These are phyloP conservation scores for Meyerozyma carpophila DNA, from an alignment of 1,139 yeast genomes.

Conservation along the genomic window DNA sequence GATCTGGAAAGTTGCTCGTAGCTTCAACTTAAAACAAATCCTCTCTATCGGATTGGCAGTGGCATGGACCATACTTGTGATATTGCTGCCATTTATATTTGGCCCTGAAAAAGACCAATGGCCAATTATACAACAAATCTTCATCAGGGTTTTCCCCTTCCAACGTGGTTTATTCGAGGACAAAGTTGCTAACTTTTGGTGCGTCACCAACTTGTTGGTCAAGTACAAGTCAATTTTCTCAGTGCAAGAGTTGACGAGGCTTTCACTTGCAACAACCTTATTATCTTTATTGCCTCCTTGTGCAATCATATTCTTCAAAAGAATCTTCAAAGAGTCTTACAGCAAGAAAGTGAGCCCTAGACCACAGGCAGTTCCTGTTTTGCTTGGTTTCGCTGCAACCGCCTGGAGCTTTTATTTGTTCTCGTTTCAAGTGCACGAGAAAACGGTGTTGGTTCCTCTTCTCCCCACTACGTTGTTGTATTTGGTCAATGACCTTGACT, in stretches of 20 bases:
- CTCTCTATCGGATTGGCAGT: constrained; percentile 62
- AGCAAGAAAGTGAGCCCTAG: constrained; percentile 12
- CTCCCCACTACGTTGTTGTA: constrained; percentile 74
- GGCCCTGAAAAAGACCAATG: constrained; percentile 8
- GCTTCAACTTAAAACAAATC: constrained; percentile 44
- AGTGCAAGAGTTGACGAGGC: constrained; percentile 51
- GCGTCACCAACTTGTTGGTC: constrained; percentile 72
- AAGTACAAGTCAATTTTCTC: constrained; percentile 61
- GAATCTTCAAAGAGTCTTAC: constrained; percentile 12
- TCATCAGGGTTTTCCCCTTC: constrained; percentile 83
- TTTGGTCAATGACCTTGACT: constrained; percentile 51
- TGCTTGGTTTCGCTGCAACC: constrained; percentile 67
- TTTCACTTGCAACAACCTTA: constrained; percentile 63
- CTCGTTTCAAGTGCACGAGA: constrained; percentile 95
- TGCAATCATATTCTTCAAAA: constrained; percentile 14
- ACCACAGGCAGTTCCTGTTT: constrained; percentile 11
- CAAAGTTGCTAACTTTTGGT: constrained; percentile 97
- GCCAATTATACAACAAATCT: constrained; percentile 23
- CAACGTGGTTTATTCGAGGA: constrained; percentile 95
- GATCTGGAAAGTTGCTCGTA: constrained; percentile 7
- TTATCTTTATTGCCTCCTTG: constrained; percentile 56
- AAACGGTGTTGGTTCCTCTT: constrained; percentile 77
- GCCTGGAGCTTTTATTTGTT: constrained; percentile 87
- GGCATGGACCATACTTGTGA: constrained; percentile 42
- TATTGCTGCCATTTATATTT: constrained; percentile 60